phyloP scores from a whole-genome alignment of 768 basidiomycete genomes.

The Tephrocybe rancida region DNA sequence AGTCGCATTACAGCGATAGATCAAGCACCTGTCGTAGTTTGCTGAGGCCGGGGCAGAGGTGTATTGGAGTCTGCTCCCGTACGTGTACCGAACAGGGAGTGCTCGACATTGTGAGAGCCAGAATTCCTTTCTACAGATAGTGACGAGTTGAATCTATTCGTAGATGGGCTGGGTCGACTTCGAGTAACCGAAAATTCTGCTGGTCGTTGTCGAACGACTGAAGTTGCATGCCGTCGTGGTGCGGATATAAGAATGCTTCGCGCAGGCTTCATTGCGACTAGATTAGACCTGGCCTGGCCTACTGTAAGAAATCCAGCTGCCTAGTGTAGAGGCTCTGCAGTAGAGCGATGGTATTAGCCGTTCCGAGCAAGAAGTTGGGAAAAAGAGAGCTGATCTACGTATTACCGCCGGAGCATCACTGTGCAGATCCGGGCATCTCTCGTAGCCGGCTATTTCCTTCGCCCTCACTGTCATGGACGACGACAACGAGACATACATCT shows the following conservation, averaged over 20 bases:
- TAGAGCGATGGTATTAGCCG: slow-evolving; percentile 7
- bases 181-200: slow-evolving; percentile 13
- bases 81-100: slow-evolving; percentile 20
- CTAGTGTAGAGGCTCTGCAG: slow-evolving; percentile 25
- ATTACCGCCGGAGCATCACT: too few relatives aligned
- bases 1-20: neutral
- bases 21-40: slow-evolving; percentile 5
- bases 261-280: slow-evolving; percentile 32
- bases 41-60: slow-evolving; percentile 1
- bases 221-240: slow-evolving; percentile 18
- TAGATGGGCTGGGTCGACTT: slow-evolving; percentile 7
- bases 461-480: slow-evolving; percentile 27
- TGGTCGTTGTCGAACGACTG: slow-evolving; percentile 17
- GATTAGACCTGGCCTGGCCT: neutral
- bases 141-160: slow-evolving; percentile 34
- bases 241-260: slow-evolving; percentile 24
- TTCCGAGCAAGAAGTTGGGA: neutral
- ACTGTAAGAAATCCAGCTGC: neutral
- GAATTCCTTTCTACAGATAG: slow-evolving; percentile 31
- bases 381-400: slow-evolving; percentile 5
- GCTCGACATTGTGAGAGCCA: slow-evolving; percentile 26
- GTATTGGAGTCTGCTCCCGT: neutral
- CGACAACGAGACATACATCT: slow-evolving; percentile 63
- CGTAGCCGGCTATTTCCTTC: slow-evolving; percentile 7
- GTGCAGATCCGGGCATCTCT: slow-evolving; percentile 5